phyloP scores from a whole-genome alignment of 1,284 basidiomycete species.

The Polyporus tsugae region DNA sequence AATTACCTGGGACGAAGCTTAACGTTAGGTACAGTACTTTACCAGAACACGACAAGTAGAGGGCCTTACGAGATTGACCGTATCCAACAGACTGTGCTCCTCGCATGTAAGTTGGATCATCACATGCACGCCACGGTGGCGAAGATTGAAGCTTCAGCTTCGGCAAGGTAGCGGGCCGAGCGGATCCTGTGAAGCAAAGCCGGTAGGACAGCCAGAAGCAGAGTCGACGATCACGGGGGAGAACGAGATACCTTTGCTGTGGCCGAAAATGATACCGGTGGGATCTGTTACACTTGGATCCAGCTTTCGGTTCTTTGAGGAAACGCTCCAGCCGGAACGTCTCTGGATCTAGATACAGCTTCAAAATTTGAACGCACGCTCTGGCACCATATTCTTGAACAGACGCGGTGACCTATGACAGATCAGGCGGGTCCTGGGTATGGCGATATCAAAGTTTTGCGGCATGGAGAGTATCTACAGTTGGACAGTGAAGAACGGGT shows the following conservation, averaged over 20 bases:
- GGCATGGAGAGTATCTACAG: constrained; percentile 6
- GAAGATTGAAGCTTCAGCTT: constrained; percentile 10
- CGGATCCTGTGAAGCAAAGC: constrained; percentile 11
- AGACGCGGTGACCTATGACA: constrained; percentile 41
- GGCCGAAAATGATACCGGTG: constrained; percentile 5
- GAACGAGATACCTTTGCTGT: constrained; percentile 7
- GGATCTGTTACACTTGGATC: constrained; percentile 7
- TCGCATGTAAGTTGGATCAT: neutral
- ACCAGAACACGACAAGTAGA: neutral
- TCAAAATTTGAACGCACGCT: constrained; percentile 21
- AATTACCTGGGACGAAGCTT: constrained; percentile 44
- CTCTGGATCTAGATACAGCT: constrained; percentile 24
- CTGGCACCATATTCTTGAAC: constrained; percentile 5
- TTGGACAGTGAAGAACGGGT: neutral
- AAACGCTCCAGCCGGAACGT: constrained; percentile 29
- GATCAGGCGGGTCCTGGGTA: constrained; percentile 37
- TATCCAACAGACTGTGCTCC: neutral
- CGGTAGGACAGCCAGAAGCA: neutral
- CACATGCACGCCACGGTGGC: constrained; percentile 9
- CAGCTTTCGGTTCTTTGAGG: constrained; percentile 28
- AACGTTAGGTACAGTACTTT: too few relatives aligned
- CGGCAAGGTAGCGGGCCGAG: constrained; percentile 15
- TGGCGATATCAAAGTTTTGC: constrained; percentile 36
- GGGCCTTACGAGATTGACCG: constrained; percentile 3
- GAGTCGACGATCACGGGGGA: neutral